phyloP scores from a whole-genome alignment of 2,329 filamentous ascomycete genomes.

The Diaporthe sp. region DNA sequence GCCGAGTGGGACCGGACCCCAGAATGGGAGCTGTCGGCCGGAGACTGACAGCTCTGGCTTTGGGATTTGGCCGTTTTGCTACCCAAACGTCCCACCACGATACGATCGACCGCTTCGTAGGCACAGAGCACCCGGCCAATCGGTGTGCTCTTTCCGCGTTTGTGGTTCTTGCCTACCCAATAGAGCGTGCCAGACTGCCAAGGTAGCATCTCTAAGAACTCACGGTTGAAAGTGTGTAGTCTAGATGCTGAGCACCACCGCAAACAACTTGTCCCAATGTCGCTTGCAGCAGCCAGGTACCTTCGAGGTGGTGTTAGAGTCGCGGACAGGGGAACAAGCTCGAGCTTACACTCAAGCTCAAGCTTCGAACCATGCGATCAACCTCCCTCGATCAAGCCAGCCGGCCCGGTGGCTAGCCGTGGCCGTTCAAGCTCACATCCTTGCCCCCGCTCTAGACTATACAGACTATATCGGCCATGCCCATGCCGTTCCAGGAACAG shows the following conservation, averaged over 20 bases:
- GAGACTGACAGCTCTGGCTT: slow-evolving; percentile 16
- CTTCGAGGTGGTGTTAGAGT: neutral
- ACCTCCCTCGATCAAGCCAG: slow-evolving; percentile 11
- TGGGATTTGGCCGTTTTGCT: neutral
- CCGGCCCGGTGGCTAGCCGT: slow-evolving; percentile 18
- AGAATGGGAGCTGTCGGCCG: slow-evolving; percentile 25
- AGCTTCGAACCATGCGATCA: slow-evolving; percentile 26
- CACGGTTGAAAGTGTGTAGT: neutral
- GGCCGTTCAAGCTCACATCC: slow-evolving; percentile 33
- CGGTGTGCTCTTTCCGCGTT: neutral
- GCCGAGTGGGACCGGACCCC: slow-evolving; percentile 31
- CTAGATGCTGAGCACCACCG: neutral
- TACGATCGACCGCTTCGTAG: neutral
- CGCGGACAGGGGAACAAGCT: slow-evolving; percentile 18
- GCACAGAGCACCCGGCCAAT: neutral
- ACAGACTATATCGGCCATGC: neutral
- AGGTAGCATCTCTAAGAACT: neutral
- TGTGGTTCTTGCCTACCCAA: neutral
- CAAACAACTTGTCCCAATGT: neutral
- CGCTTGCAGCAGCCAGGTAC: neutral
- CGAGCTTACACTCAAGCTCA: slow-evolving; percentile 28
- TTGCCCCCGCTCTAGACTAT: slow-evolving; percentile 8
- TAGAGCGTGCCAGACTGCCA: neutral
- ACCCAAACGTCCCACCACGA: slow-evolving; percentile 1
- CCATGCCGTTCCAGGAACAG: slow-evolving; percentile 9